Evolutionary conservation across 257 asterid genomes (phyloP), one percentile per base, ranked within the genome.

Genomic region (Jacaranda mimosifolia): DNA sequence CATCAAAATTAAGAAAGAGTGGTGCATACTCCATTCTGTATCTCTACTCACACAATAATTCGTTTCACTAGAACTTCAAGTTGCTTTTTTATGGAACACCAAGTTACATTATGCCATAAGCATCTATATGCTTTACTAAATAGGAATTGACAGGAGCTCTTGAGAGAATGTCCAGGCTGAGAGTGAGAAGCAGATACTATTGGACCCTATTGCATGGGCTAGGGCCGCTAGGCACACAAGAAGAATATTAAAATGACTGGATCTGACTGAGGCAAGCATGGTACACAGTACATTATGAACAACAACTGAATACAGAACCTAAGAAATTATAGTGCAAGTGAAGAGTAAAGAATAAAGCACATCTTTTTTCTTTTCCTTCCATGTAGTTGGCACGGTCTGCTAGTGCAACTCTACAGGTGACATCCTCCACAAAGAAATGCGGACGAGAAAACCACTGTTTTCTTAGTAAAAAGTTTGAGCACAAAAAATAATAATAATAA

Each of bases 261-360:
- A 52, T 13, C 19, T 12, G 7, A 46, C 3, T 11, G 52, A 46
- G 7, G 58, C 19, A 9, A 48, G 7, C 18, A 52, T 12, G 58
- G 18, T 10, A 15, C 17, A 52, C 58, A 52, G 19, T 52, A 12
- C 58, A 52, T 52, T 52, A 52, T 10, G 7, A 21, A 21, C 59
- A 6, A 39, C 51, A 51, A 39, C 1, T 43, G 59, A 9, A 53
- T 12, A 68, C 19, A 21, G 38, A 48, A 46, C 73, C 58, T 17
- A 51, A 69, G 63, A 49, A 69, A 35, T 52, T 49, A 62, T 69
- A 69, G 8, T 14, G 74, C 48, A 49, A 69, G 48, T 15, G 14
- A 49, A 51, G 9, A 51, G n/a, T 38, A 69, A 57, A 32, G 17
- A 49, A 21, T 49, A 51, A 26, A 49, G 63, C 21, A 36, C 46